Evolutionary conservation across 257 asterid genomes (phyloP).

Genomic region (Gardenia jasminoides): DNA sequence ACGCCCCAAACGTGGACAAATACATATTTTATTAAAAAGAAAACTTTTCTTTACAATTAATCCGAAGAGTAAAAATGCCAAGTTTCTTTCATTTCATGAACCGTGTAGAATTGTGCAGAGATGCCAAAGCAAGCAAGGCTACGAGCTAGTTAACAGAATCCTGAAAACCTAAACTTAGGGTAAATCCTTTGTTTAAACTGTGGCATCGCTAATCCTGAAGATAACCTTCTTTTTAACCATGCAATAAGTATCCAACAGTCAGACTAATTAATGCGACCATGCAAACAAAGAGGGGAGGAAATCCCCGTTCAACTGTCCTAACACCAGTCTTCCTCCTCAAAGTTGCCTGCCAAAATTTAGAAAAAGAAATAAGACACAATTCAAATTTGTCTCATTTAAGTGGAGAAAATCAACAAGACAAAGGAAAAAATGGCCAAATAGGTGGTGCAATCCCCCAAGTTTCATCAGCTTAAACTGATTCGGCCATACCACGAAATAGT

Average conservation of each 20-base stretch:
- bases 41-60: background rate
- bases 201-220: background rate
- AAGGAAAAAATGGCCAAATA: background rate
- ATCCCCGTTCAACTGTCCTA: constrained; percentile 36
- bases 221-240: constrained; percentile 13
- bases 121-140: background rate
- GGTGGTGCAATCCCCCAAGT: background rate
- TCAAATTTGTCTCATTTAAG: no score
- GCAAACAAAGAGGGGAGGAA: constrained; percentile 45
- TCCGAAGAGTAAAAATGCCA: background rate
- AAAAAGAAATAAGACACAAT: no score
- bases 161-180: background rate
- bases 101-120: background rate
- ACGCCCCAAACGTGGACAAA: background rate
- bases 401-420: background rate
- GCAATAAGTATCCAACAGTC: constrained; percentile 33
- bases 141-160: background rate
- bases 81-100: background rate
- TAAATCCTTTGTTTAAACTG: background rate
- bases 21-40: background rate
- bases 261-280: constrained; percentile 38
- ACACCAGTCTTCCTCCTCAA: constrained; percentile 25
- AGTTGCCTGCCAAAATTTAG: constrained; percentile 27
- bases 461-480: background rate
- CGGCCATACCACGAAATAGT: background rate